These are phyloP conservation scores for Nicotiana sylvestris DNA, from an alignment of 257 asterid genomes.

Conservation along the genomic window DNA sequence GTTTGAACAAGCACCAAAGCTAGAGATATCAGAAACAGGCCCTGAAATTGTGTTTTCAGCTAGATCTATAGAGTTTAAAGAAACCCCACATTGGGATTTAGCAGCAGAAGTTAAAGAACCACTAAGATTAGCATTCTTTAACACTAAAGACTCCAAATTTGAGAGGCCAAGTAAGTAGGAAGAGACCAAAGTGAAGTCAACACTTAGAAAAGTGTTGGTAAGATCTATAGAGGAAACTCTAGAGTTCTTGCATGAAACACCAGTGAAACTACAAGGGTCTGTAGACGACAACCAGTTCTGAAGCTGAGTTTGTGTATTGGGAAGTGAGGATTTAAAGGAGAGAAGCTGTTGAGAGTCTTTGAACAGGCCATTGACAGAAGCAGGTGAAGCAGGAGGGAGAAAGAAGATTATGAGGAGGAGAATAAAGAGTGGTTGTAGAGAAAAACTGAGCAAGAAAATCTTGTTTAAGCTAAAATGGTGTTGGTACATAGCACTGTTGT, in stretches of 20 bases:
- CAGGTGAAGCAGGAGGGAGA: constrained; percentile 19
- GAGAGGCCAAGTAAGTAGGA: constrained; percentile 39
- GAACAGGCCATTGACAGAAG: constrained; percentile 18
- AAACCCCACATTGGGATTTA: constrained; percentile 37
- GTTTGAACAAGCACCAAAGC: constrained; percentile 53
- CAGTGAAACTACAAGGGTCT: constrained; percentile 61
- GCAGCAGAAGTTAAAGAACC: constrained; percentile 48
- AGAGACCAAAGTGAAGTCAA: constrained; percentile 47
- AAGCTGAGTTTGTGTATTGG: constrained; percentile 36
- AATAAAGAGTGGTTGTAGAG: constrained; percentile 10
- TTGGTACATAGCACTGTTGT: constrained; percentile 20
- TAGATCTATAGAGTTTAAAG: constrained; percentile 58
- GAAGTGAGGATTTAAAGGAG: constrained; percentile 62
- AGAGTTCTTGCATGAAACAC: constrained; percentile 54
- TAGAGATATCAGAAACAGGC: constrained; percentile 44
- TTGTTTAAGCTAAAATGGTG: constrained; percentile 24
- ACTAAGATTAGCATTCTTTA: constrained; percentile 49
- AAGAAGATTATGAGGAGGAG: constrained; percentile 13
- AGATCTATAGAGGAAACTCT: constrained; percentile 66
- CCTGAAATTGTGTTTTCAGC: constrained; percentile 73
- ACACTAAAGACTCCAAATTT: constrained; percentile 53
- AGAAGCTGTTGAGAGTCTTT: constrained; percentile 56
- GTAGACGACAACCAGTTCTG: constrained; percentile 48
- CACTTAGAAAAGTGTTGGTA: constrained; percentile 33
- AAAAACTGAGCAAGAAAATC: constrained; percentile 14